Conservation (phyloP, 306 rosid genomes). For the Trifolium pratense region DNA sequence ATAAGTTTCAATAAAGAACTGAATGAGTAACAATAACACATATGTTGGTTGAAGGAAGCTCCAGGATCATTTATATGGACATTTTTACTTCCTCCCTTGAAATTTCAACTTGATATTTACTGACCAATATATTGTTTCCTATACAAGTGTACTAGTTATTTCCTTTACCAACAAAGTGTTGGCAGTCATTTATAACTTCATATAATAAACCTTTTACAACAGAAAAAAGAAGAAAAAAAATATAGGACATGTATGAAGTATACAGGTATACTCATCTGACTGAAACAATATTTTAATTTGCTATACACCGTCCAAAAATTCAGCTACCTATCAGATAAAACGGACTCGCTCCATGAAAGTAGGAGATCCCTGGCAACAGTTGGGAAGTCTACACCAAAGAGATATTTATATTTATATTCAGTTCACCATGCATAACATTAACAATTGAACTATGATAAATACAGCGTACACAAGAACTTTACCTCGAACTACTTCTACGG, state of each 20-base stretch:
- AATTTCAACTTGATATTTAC: slow-evolving; percentile 39
- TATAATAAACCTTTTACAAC: slow-evolving; percentile 27
- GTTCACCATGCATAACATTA: slow-evolving; percentile 21
- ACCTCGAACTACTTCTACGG: slow-evolving; percentile 92
- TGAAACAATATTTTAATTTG: slow-evolving; percentile 36
- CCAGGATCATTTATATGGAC: background rate
- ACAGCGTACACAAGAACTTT: slow-evolving; percentile 33
- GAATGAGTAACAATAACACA: background rate
- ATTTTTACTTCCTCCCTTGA: slow-evolving; percentile 9
- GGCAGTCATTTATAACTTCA: slow-evolving; percentile 40
- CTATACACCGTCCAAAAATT: slow-evolving; percentile 45
- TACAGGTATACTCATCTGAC: slow-evolving; percentile 52
- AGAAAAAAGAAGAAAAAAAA: slow-evolving; percentile 18
- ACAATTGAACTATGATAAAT: slow-evolving; percentile 22
- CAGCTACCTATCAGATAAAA: slow-evolving; percentile 73
- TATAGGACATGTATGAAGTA: slow-evolving; percentile 38
- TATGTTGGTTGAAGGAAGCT: background rate
- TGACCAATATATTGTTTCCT: slow-evolving; percentile 34
- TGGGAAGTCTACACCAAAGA: slow-evolving; percentile 70
- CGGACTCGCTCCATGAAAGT: slow-evolving; percentile 84
- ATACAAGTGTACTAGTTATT: slow-evolving; percentile 37
- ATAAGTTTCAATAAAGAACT: background rate
- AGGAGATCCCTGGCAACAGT: slow-evolving; percentile 74
- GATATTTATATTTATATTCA: slow-evolving; percentile 18
- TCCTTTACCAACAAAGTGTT: slow-evolving; percentile 40